Conservation (phyloP, 2,329 filamentous ascomycete genomes). For the Rhynchosporium graminicola region DNA sequence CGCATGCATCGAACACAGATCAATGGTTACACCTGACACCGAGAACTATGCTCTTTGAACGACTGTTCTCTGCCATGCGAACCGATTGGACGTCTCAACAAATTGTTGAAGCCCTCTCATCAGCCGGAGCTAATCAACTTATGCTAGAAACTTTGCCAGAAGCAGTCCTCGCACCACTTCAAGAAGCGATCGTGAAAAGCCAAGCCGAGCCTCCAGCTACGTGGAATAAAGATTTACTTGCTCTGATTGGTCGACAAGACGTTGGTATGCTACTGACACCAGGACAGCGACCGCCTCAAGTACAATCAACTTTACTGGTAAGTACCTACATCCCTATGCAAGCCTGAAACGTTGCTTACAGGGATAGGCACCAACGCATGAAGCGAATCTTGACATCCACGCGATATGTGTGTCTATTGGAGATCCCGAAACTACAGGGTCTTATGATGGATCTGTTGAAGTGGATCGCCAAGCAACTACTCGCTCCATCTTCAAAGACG, state of each 20-base stretch:
- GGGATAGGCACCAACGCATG: slow-evolving; percentile 59
- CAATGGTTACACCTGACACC: slow-evolving; percentile 49
- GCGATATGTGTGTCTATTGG: slow-evolving; percentile 67
- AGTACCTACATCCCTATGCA: neutral
- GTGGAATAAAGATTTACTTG: slow-evolving; percentile 72
- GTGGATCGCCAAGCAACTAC: slow-evolving; percentile 83
- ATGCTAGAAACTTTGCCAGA: slow-evolving; percentile 84
- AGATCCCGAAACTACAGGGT: slow-evolving; percentile 59
- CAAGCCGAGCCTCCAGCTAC: slow-evolving; percentile 77
- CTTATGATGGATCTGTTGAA: slow-evolving; percentile 78
- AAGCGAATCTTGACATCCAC: slow-evolving; percentile 72
- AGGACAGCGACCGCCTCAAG: slow-evolving; percentile 41
- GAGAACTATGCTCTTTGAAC: slow-evolving; percentile 68
- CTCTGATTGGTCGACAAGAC: slow-evolving; percentile 79
- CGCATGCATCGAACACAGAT: slow-evolving; percentile 25
- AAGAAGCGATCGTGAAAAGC: slow-evolving; percentile 81
- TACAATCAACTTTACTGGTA: slow-evolving; percentile 36
- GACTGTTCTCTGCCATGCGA: slow-evolving; percentile 62
- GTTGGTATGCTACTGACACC: slow-evolving; percentile 66
- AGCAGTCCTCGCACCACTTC: slow-evolving; percentile 75
- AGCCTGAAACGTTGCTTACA: slow-evolving; percentile 23
- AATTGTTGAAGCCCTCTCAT: slow-evolving; percentile 73
- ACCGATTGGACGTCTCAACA: slow-evolving; percentile 55
- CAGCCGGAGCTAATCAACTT: slow-evolving; percentile 64
- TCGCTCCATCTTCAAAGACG: slow-evolving; percentile 84